These are phyloP conservation scores for Spergularia bocconei DNA, from an alignment of 148 eudicot genomes.

Conservation along the genomic window DNA sequence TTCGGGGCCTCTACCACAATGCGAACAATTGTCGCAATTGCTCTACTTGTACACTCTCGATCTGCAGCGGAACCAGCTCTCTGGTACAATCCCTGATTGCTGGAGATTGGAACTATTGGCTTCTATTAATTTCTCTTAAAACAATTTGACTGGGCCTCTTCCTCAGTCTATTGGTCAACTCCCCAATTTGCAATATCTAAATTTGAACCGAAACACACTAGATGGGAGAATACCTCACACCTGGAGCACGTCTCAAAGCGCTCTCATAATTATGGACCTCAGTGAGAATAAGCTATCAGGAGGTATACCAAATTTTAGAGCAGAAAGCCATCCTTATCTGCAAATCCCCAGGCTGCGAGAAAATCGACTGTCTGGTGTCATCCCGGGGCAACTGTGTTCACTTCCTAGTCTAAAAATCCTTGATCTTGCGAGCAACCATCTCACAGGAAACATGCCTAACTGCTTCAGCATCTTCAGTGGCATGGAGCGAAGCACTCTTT, in stretches of 20 bases:
- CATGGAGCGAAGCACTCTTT: not conserved
- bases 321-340: not conserved
- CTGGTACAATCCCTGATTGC: slow-evolving; percentile 32
- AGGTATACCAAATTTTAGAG: slow-evolving; percentile 23
- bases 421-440: slow-evolving; percentile 38
- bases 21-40: not conserved
- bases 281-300: slow-evolving; percentile 38
- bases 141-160: slow-evolving; percentile 32
- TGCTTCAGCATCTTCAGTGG: slow-evolving; percentile 30
- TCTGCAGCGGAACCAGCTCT: slow-evolving; percentile 21
- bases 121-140: slow-evolving; percentile 24
- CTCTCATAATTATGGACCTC: slow-evolving; percentile 26
- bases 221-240: slow-evolving; percentile 31
- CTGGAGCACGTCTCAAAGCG: slow-evolving; percentile 10
- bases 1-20: slow-evolving; percentile 13
- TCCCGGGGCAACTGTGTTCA: slow-evolving; percentile 32
- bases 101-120: not conserved
- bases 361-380: slow-evolving; percentile 28
- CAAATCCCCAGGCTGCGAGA: slow-evolving; percentile 23
- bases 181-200: not conserved
- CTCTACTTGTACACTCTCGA: not conserved
- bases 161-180: slow-evolving; percentile 25
- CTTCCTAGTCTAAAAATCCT: slow-evolving; percentile 28
- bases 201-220: slow-evolving; percentile 32
- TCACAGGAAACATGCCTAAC: slow-evolving; percentile 35